Evolutionary conservation across 2,329 filamentous ascomycete species (phyloP).

Genomic region (Hymenoscyphus albidus): DNA sequence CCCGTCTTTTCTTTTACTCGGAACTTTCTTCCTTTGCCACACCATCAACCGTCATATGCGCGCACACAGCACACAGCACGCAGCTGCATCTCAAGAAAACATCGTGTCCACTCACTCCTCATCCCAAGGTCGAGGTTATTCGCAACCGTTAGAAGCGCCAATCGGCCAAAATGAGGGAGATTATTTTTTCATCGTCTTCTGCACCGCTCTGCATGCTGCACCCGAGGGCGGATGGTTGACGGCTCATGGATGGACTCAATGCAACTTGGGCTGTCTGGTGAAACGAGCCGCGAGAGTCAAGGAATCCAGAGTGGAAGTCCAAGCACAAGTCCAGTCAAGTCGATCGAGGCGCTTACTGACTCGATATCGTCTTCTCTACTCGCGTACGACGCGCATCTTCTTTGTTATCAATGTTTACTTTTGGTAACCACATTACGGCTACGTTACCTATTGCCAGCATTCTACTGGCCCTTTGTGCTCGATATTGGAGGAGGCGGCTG

Average conservation of each 20-base stretch:
- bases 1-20: not conserved
- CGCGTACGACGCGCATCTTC: not conserved
- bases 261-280: slow-evolving; percentile 18
- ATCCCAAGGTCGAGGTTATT: not conserved
- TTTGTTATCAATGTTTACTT: not conserved
- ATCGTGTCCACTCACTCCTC: not conserved
- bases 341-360: not conserved
- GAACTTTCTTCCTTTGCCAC: not conserved
- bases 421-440: not conserved
- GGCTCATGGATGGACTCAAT: slow-evolving; percentile 21
- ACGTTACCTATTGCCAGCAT: not conserved
- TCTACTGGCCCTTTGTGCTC: not conserved
- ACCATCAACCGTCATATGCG: not conserved
- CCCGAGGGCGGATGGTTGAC: slow-evolving; percentile 15
- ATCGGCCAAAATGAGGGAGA: slow-evolving; percentile 4
- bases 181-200: slow-evolving; percentile 13
- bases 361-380: not conserved
- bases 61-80: not conserved
- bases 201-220: slow-evolving; percentile 20
- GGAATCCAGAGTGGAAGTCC: slow-evolving; percentile 11
- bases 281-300: slow-evolving; percentile 18
- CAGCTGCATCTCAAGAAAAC: not conserved
- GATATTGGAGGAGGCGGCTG: slow-evolving; percentile 2
- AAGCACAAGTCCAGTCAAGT: slow-evolving; percentile 16
- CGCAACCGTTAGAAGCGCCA: not conserved